Base-by-base conservation (phyloP, 768 basidiomycete species). In the Artomyces pyxidatus region DNA sequence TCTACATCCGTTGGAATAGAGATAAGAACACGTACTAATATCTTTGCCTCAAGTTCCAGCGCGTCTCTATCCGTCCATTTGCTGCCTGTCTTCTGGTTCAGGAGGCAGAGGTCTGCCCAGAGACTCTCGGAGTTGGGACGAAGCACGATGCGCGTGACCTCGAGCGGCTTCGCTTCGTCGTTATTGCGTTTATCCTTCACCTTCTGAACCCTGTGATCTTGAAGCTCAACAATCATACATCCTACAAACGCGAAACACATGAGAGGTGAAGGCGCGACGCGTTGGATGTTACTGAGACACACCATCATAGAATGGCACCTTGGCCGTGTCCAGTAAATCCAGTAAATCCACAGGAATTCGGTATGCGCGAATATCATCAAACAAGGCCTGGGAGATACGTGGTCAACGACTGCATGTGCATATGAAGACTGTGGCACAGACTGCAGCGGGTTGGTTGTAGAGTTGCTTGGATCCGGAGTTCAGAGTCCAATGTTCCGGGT, bases 291-390 rank as follows among this genome's bases (percentile, higher is more conserved):
- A n/a, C 37, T 35, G 39, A 28, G 44, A 68, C 73, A 23, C 51
- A 88, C 88, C 89, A 62, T 91, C 85, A 63, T 90, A 92, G 65
- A 88, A 92, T 19, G 86, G 85, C 3, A 88, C 74, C 49, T 72
- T 73, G 3, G 80, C 78, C 19, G 74, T 66, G 53, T 92, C 85
- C 57, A 92, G 89, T 25, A 89, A 66, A 52, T 89, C 85, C 11
- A 90, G 71, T 61, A 88, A 89, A 67, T 92, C 89, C 26, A 85
- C 80, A 11, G 89, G 89, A 72, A 92, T 90, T 41, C 88, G 75
- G 56, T 86, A 79, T 7, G 83, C 82, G 41, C 86, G 78, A 47
- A 92, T 81, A 60, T 92, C 89, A 59, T 92, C 89, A 35, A 92
- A 71, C 6, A 92, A 65, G 39, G 83, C 81, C 88, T 91, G 58